Conservation (phyloP, 805 yeast genomes). For the Clavispora phyllophila region DNA sequence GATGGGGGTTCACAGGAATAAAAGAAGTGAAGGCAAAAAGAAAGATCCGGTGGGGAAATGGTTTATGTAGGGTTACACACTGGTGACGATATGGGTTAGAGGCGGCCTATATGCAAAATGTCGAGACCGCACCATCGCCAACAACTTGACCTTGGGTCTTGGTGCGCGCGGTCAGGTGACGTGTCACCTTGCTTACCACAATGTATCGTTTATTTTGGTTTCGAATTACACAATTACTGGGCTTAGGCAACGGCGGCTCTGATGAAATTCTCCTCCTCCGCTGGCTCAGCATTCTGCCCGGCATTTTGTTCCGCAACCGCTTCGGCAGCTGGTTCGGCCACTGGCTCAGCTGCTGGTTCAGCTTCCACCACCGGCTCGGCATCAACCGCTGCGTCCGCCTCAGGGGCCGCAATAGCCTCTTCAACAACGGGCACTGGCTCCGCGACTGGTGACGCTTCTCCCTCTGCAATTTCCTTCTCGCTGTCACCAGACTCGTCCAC, state of each 20-base stretch:
- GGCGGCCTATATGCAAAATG: neutral
- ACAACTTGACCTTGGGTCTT: neutral
- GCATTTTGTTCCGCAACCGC: too few species aligned
- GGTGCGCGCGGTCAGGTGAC: neutral
- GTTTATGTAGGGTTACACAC: too few species aligned
- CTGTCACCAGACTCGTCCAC: neutral
- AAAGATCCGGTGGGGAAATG: neutral
- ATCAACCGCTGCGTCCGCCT: neutral
- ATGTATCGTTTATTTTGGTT: neutral
- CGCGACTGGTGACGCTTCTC: neutral
- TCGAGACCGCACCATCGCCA: neutral
- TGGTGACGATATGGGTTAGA: neutral
- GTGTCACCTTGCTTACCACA: neutral
- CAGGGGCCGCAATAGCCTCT: neutral
- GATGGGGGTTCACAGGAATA: too few species aligned
- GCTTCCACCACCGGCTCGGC: conserved; percentile 1
- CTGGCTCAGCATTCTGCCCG: too few species aligned
- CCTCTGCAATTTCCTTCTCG: neutral
- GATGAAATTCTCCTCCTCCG: conserved; percentile 1
- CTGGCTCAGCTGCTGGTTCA: conserved; percentile 1
- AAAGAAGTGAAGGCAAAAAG: too few species aligned
- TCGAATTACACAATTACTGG: neutral
- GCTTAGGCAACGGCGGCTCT: neutral
- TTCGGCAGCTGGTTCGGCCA: neutral
- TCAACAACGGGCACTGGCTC: neutral